Percentiles rank a stretch among this genome's conserved stretches.
Evolutionary conservation across 441 rosid species (phyloP).

Genomic region (Adansonia rubrostipa): DNA sequence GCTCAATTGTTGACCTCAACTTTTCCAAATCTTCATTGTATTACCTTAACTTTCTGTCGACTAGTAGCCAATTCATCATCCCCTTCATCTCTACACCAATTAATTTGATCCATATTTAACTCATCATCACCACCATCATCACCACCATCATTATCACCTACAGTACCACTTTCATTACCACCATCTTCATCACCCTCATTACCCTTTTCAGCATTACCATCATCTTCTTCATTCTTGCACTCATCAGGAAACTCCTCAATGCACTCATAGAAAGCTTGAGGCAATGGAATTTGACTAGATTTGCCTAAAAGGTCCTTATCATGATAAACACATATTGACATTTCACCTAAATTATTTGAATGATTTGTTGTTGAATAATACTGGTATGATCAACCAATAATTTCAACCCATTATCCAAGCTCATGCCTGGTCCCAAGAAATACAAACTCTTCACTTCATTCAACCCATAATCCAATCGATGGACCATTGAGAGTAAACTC

Average conservation of each 20-base stretch:
- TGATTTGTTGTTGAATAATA: neutral
- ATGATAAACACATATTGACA: neutral
- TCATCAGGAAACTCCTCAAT: neutral
- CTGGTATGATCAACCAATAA: neutral
- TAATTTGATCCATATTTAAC: too few species aligned
- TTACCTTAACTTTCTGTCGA: too few species aligned
- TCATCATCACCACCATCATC: too few species aligned
- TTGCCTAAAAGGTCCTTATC: neutral
- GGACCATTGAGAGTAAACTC: neutral
- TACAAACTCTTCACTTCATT: neutral
- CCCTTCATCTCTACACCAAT: too few species aligned
- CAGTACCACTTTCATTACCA: neutral
- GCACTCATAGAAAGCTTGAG: neutral
- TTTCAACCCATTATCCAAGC: neutral
- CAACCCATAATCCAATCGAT: neutral
- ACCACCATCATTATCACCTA: too few species aligned
- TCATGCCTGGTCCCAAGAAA: neutral
- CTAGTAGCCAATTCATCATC: too few species aligned
- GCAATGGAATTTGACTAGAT: neutral
- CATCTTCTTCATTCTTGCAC: neutral
- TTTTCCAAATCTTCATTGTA: too few species aligned
- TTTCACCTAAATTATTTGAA: neutral
- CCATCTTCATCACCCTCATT: neutral
- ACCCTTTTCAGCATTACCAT: too few species aligned
- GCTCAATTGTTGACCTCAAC: neutral